Evolutionary conservation across 2,329 filamentous ascomycete genomes (phyloP), one percentile per base, ranked within the genome.

Genomic region (Ceratocystis colombiana): DNA sequence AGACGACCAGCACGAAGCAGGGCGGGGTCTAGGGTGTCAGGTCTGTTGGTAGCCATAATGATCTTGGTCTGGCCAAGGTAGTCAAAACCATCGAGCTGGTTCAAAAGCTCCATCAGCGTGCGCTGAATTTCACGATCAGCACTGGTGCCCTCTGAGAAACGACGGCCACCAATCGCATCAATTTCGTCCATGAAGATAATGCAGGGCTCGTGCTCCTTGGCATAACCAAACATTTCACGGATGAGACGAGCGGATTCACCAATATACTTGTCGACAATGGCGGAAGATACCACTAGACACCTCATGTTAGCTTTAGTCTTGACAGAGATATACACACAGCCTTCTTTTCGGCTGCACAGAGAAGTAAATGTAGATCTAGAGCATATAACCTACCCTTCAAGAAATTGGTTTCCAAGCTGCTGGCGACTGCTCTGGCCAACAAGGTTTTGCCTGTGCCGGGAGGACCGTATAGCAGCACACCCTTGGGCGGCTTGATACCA

Each of bases 111-210:
- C 94, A 99, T 99, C 68, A 99, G 81, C 45, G 94, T 99, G 74
- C 94, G 88, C 79, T 99, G 94, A 72, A 99, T 99, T 77, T 99
- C 94, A 73, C 95, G 88, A 79, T 99, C 94, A 63, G 94, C 94
- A 68, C 91, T 96, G 64, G 94, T 99, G 71, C 95, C 94, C 76
- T 99, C 94, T 0, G 90, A 96, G 78, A 99, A 99, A 72, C 94
- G 85, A 72, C 95, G 86, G 69, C 95, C 95, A 75, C 94, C 94
- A 73, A 99, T 99, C 73, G 94, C 94, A 74, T 99, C 94, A 74
- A 99, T 99, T 79, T 99, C 94, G 81, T 99, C 95, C 94, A 99
- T 99, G 84, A 99, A 99, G 78, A 99, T 99, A 77, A 99, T 99
- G 77, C 94, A 99, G 48, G 94, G 94, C 77, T 99, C 94, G 76